Percentiles rank a stretch among this genome's conserved stretches.
phyloP scores from a whole-genome alignment of 106 monocot species.

The Dendrobium officinale region DNA sequence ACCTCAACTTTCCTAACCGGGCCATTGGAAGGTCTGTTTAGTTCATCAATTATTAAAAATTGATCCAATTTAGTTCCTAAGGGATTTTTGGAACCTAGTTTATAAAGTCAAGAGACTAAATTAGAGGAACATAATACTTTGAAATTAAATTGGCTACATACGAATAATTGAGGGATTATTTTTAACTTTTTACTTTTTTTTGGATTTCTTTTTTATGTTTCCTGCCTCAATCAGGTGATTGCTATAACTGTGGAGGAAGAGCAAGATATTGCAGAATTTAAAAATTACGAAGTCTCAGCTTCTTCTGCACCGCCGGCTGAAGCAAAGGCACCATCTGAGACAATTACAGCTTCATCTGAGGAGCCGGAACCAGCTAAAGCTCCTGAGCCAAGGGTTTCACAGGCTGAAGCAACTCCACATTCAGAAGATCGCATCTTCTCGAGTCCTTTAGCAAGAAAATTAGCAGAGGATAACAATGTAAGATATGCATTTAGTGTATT shows the following conservation, averaged over 20 bases:
- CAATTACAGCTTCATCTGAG: slow-evolving; percentile 24
- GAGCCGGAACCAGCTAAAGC: slow-evolving; percentile 24
- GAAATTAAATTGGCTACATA: too few species aligned
- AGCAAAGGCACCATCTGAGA: slow-evolving; percentile 31
- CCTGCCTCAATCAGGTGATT: slow-evolving; percentile 47
- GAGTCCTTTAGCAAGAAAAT: slow-evolving; percentile 86
- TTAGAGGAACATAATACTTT: too few species aligned
- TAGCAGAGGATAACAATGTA: slow-evolving; percentile 94
- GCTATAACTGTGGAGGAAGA: slow-evolving; percentile 93
- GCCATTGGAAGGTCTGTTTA: too few species aligned
- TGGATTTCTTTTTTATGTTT: neutral
- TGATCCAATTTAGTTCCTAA: too few species aligned
- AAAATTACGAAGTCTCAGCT: slow-evolving; percentile 56
- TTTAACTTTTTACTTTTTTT: neutral
- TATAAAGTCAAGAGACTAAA: too few species aligned
- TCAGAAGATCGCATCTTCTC: slow-evolving; percentile 66
- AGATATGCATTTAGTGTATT: slow-evolving; percentile 9
- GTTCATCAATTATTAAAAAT: too few species aligned
- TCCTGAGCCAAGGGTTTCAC: slow-evolving; percentile 37
- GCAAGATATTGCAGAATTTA: slow-evolving; percentile 70
- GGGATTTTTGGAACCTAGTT: too few species aligned
- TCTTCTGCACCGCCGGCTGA: slow-evolving; percentile 36
- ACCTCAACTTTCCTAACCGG: too few species aligned
- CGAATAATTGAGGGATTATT: too few species aligned
- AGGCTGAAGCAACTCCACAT: slow-evolving; percentile 26